A percentile compares a stretch with the other conserved stretches of the same genome.
These are phyloP conservation scores for Marasmius sp. DNA, from an alignment of 1,284 basidiomycete species.

Conservation along the genomic window DNA sequence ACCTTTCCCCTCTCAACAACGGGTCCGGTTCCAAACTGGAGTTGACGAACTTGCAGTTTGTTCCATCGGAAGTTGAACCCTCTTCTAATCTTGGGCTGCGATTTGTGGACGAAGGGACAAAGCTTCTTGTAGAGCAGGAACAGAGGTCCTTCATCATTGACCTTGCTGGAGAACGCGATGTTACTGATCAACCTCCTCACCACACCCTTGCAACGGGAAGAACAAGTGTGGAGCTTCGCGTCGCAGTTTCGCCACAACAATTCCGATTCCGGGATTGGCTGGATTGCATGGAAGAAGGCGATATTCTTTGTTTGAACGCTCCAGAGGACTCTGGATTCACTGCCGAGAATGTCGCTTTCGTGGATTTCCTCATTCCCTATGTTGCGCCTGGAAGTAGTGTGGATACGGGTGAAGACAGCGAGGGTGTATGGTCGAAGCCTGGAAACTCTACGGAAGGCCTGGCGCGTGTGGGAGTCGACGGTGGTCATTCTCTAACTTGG, in stretches of 20 bases:
- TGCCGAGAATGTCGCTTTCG: slow-evolving; percentile 52
- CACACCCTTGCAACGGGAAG: slow-evolving; percentile 50
- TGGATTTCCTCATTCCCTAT: slow-evolving; percentile 69
- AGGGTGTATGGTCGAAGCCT: slow-evolving; percentile 66
- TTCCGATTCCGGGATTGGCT: neutral
- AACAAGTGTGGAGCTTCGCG: slow-evolving; percentile 55
- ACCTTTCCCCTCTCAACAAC: slow-evolving; percentile 38
- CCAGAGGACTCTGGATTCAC: slow-evolving; percentile 4
- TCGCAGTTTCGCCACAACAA: slow-evolving; percentile 27
- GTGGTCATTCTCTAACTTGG: slow-evolving; percentile 68
- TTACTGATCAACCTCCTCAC: slow-evolving; percentile 49
- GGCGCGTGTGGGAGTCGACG: slow-evolving; percentile 63
- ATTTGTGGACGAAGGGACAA: slow-evolving; percentile 49
- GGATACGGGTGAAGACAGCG: slow-evolving; percentile 23
- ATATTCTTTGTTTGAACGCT: neutral
- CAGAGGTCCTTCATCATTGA: slow-evolving; percentile 54
- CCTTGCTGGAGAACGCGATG: slow-evolving; percentile 43
- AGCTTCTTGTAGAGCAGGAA: slow-evolving; percentile 59
- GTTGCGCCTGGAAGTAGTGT: slow-evolving; percentile 41
- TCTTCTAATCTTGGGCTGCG: slow-evolving; percentile 44
- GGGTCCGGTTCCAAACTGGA: slow-evolving; percentile 27
- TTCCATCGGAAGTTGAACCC: slow-evolving; percentile 46
- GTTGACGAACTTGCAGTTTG: slow-evolving; percentile 34
- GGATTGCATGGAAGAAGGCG: neutral
- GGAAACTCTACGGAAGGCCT: slow-evolving; percentile 62